Evolutionary conservation across 805 yeast species (phyloP).

Genomic region (Zygosaccharomyces siamensis): DNA sequence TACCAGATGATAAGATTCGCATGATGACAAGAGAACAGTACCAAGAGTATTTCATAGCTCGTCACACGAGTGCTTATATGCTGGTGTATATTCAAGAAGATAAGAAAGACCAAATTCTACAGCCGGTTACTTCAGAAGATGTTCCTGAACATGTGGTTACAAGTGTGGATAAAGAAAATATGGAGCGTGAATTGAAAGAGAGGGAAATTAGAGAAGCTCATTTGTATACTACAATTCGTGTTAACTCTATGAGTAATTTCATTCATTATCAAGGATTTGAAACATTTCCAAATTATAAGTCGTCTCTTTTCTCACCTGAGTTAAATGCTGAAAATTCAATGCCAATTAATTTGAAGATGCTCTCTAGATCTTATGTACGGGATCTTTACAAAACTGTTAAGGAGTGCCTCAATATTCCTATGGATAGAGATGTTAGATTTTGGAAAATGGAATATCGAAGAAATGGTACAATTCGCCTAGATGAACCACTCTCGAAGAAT

Average conservation of each 20-base stretch:
- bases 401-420: conserved; percentile 38
- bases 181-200: conserved; percentile 48
- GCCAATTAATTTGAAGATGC: conserved; percentile 48
- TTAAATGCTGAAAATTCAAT: conserved; percentile 42
- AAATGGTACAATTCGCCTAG: conserved; percentile 67
- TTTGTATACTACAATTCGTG: conserved; percentile 51
- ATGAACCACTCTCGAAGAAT: conserved; percentile 35
- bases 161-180: conserved; percentile 59
- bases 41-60: conserved; percentile 58
- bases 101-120: conserved; percentile 52
- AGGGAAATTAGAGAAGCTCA: conserved; percentile 71
- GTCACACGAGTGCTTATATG: conserved; percentile 96
- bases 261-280: conserved; percentile 68
- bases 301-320: conserved; percentile 45
- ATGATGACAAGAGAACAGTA: conserved; percentile 55
- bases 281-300: conserved; percentile 56
- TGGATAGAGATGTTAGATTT: conserved; percentile 43
- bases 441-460: conserved; percentile 65
- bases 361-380: conserved; percentile 50
- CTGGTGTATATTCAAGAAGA: conserved; percentile 79
- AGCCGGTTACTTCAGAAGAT: conserved; percentile 48
- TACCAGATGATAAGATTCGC: conserved; percentile 45
- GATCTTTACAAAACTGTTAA: conserved; percentile 50
- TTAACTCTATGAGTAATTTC: conserved; percentile 53
- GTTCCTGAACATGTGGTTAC: conserved; percentile 66